These are phyloP conservation scores for Cladosporium sp. DNA, from an alignment of 2,329 filamentous ascomycete species.

Conservation along the genomic window DNA sequence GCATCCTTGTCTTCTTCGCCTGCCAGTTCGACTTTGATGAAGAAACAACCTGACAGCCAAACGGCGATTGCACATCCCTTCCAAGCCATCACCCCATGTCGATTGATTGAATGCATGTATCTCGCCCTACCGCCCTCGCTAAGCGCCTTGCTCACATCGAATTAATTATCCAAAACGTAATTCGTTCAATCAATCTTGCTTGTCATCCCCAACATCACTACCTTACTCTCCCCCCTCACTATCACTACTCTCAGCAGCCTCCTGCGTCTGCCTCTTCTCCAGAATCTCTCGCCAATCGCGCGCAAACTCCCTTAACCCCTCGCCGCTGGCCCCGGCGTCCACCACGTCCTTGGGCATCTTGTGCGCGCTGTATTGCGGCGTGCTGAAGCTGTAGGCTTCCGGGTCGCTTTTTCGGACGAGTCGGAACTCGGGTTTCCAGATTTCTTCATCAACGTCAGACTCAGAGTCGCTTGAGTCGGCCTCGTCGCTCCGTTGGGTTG, in stretches of 20 bases:
- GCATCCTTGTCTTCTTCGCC: neutral
- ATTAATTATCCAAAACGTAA: too few species aligned
- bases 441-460: constrained; percentile 49
- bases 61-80: too few species aligned
- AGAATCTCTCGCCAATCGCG: constrained; percentile 46
- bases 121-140: too few species aligned
- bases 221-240: constrained; percentile 28
- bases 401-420: constrained; percentile 81
- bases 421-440: constrained; percentile 70
- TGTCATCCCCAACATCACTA: too few species aligned
- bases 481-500: too few species aligned
- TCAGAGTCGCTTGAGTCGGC: constrained; percentile 31
- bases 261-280: constrained; percentile 37
- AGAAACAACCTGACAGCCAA: neutral
- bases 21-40: constrained; percentile 9
- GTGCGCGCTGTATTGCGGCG: constrained; percentile 87
- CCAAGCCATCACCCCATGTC: too few species aligned
- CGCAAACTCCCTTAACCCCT: constrained; percentile 73
- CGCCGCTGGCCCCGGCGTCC: constrained; percentile 54
- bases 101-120: too few species aligned
- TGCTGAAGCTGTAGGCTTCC: constrained; percentile 80
- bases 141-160: too few species aligned
- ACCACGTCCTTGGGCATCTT: constrained; percentile 94
- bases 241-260: constrained; percentile 23
- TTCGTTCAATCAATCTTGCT: too few species aligned